These are phyloP conservation scores for Penicillium janthinellum DNA, from an alignment of 2,329 filamentous ascomycete genomes.

Conservation along the genomic window DNA sequence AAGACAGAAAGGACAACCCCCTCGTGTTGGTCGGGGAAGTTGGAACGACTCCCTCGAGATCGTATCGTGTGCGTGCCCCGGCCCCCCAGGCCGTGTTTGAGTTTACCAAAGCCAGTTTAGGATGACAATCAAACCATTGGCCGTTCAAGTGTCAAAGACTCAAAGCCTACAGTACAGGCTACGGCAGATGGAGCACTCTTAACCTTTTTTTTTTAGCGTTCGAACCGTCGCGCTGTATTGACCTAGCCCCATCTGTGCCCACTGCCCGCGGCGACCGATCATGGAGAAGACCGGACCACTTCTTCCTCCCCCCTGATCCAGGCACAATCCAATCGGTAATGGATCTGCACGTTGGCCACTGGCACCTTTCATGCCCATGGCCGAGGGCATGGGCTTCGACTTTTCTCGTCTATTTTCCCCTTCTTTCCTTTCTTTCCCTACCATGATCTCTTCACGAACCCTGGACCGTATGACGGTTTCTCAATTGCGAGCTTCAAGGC, in stretches of 20 bases:
- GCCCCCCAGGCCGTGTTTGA: slow-evolving; percentile 2
- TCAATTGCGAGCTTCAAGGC: slow-evolving; percentile 10
- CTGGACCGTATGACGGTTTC: slow-evolving; percentile 17
- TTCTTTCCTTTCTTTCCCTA: slow-evolving; percentile 10
- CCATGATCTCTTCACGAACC: slow-evolving; percentile 9
- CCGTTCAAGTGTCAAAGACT: slow-evolving; percentile 19
- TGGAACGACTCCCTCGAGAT: background rate
- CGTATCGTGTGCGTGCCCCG: background rate
- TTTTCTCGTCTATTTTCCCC: slow-evolving; percentile 4
- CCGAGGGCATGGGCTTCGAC: slow-evolving; percentile 2
- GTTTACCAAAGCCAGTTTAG: slow-evolving; percentile 7
- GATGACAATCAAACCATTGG: slow-evolving; percentile 8
- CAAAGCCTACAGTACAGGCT: background rate
- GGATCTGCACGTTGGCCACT: slow-evolving; percentile 23
- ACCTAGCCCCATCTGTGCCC: slow-evolving; percentile 21
- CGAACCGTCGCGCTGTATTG: slow-evolving; percentile 19
- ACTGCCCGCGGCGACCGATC: slow-evolving; percentile 17
- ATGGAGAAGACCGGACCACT: slow-evolving; percentile 24
- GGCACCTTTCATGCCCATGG: background rate
- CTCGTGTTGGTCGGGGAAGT: slow-evolving; percentile 2
- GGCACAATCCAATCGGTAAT: slow-evolving; percentile 16
- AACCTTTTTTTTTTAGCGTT: slow-evolving; percentile 24
- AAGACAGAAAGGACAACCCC: background rate
- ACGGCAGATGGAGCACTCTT: slow-evolving; percentile 19
- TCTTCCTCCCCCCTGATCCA: slow-evolving; percentile 24